Evolutionary conservation across 495 filamentous ascomycete species (phyloP).

Genomic region (Schizothecium vesticola): DNA sequence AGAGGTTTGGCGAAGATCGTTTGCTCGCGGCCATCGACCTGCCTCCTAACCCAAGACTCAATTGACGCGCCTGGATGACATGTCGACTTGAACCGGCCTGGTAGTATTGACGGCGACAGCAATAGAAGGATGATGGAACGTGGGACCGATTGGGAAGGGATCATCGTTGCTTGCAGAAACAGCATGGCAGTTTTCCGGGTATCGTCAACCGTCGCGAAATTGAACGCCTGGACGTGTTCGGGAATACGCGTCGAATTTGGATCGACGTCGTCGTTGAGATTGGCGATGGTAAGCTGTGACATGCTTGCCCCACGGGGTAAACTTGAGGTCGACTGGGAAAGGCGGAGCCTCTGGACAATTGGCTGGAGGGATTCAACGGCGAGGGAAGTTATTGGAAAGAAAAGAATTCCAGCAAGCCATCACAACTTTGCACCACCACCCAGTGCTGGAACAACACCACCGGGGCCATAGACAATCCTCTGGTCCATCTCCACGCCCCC

Average conservation of each 20-base stretch:
- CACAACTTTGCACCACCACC: slow-evolving; percentile 1
- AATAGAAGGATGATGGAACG: neutral
- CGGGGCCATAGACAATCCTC: slow-evolving; percentile 22
- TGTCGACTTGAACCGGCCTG: neutral
- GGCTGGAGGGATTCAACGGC: neutral
- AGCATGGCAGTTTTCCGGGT: neutral
- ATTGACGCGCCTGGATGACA: neutral
- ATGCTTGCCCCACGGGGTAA: neutral
- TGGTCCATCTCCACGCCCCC: slow-evolving; percentile 18
- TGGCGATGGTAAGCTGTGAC: neutral
- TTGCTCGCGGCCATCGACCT: neutral
- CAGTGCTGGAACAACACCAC: neutral
- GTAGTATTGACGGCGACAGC: neutral
- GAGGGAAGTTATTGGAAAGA: neutral
- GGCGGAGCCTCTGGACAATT: neutral
- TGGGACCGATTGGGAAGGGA: neutral
- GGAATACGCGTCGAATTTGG: neutral
- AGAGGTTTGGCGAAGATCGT: neutral
- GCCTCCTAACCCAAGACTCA: neutral
- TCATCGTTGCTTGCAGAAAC: neutral
- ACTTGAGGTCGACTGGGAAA: neutral
- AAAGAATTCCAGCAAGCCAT: neutral
- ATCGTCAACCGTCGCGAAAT: neutral
- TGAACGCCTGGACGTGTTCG: neutral
- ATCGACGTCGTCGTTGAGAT: neutral